Evolutionary conservation across 2,329 filamentous ascomycete species (phyloP).

Genomic region (Botrytis byssoidea): DNA sequence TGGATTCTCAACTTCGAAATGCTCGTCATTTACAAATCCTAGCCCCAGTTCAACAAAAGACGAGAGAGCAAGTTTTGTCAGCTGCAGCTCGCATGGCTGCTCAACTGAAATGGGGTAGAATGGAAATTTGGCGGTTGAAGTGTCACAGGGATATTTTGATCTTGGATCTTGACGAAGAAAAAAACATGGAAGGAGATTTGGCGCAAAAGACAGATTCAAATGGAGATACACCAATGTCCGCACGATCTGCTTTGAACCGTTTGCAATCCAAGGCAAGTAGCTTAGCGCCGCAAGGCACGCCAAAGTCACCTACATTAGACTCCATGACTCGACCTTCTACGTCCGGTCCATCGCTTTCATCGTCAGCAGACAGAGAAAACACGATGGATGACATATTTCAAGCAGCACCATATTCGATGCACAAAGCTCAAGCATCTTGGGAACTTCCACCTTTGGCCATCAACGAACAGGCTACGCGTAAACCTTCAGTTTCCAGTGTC

Average conservation of each 20-base stretch:
- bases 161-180: conserved; percentile 81
- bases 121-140: conserved; percentile 88
- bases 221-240: conserved; percentile 30
- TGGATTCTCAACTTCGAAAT: conserved; percentile 83
- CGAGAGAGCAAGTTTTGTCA: conserved; percentile 79
- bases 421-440: conserved; percentile 45
- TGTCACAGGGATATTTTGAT: conserved; percentile 87
- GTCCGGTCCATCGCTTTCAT: conserved; percentile 32
- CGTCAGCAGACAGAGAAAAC: conserved; percentile 42
- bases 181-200: conserved; percentile 31
- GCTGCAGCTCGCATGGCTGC: conserved; percentile 82
- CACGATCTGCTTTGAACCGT: conserved; percentile 37
- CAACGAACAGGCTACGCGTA: conserved; percentile 41
- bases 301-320: conserved; percentile 41
- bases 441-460: conserved; percentile 44
- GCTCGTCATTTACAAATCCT: conserved; percentile 86
- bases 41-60: conserved; percentile 87
- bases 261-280: conserved; percentile 42
- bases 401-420: conserved; percentile 48
- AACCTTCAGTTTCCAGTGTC: conserved; percentile 47
- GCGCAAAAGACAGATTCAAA: conserved; percentile 22
- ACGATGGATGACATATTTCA: conserved; percentile 48
- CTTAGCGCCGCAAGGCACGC: conserved; percentile 41
- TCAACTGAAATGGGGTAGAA: conserved; percentile 88
- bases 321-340: conserved; percentile 39